A percentile compares a stretch with the other conserved stretches of the same genome.
phyloP scores from a whole-genome alignment of 1,139 yeast genomes.

The Debaryomyces nepalensis region DNA sequence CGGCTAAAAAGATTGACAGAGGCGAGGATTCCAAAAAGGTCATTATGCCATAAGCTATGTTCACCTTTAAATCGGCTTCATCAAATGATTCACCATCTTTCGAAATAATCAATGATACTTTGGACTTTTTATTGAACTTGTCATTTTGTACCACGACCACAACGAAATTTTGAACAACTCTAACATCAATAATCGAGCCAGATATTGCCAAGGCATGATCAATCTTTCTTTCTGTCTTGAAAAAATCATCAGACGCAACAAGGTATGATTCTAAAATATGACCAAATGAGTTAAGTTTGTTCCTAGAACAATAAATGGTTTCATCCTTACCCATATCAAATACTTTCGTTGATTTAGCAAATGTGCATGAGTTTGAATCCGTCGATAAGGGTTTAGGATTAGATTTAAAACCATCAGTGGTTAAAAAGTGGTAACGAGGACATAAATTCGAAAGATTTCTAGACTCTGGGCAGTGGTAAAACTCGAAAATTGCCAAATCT shows the following conservation, averaged over 20 bases:
- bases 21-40: constrained; percentile 60
- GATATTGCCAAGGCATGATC: constrained; percentile 31
- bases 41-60: constrained; percentile 49
- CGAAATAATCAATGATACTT: constrained; percentile 57
- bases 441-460: constrained; percentile 33
- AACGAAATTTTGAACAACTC: constrained; percentile 55
- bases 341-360: constrained; percentile 49
- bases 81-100: constrained; percentile 58
- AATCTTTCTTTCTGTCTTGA: constrained; percentile 37
- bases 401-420: constrained; percentile 58
- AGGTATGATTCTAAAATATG: constrained; percentile 48
- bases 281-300: constrained; percentile 48
- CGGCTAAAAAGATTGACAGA: constrained; percentile 58
- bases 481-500: constrained; percentile 45
- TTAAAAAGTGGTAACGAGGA: constrained; percentile 43
- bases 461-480: constrained; percentile 39
- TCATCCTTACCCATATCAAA: constrained; percentile 46
- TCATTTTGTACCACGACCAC: constrained; percentile 57
- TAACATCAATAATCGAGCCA: constrained; percentile 51
- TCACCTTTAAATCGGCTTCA: constrained; percentile 56
- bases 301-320: constrained; percentile 54
- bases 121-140: constrained; percentile 45
- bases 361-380: constrained; percentile 51
- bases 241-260: constrained; percentile 58
- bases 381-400: constrained; percentile 39